phyloP scores from a whole-genome alignment of 2,329 filamentous ascomycete genomes.

The Nigrospora sphaerica region DNA sequence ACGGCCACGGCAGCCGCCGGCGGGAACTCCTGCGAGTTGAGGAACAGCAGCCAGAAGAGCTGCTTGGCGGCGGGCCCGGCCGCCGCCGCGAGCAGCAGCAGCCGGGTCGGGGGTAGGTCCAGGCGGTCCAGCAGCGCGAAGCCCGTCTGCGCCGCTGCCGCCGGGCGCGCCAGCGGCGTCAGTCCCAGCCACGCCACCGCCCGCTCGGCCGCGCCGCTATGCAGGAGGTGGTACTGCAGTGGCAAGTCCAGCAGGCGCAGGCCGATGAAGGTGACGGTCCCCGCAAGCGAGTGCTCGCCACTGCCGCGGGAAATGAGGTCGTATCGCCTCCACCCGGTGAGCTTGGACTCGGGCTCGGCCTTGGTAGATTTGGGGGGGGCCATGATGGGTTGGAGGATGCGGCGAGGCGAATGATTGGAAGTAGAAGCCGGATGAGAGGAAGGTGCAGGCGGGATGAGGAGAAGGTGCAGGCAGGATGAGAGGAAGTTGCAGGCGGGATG shows the following conservation, averaged over 20 bases:
- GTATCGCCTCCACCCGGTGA: not conserved
- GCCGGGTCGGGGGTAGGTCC: constrained; percentile 22
- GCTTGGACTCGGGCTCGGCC: too few species aligned
- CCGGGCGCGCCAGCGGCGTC: not conserved
- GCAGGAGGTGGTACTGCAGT: constrained; percentile 36
- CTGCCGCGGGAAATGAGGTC: constrained; percentile 31
- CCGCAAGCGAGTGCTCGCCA: constrained; percentile 18
- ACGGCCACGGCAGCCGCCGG: constrained; percentile 33
- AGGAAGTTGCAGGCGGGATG: too few species aligned
- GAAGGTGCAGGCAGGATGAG: not conserved
- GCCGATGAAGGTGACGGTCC: constrained; percentile 29
- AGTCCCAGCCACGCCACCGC: constrained; percentile 1
- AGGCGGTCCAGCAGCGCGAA: constrained; percentile 2
- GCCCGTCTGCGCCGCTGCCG: not conserved
- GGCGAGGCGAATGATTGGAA: not conserved
- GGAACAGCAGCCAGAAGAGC: constrained; percentile 40
- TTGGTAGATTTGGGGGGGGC: not conserved
- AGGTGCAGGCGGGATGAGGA: not conserved
- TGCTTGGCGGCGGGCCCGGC: constrained; percentile 47
- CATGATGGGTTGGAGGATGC: not conserved
- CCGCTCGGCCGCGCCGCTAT: constrained; percentile 4
- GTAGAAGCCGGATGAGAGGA: not conserved
- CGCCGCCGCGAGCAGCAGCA: constrained; percentile 47
- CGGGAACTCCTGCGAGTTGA: constrained; percentile 44
- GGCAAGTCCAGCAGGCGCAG: constrained; percentile 26